Base-by-base conservation (phyloP, 805 yeast species). In the Lipomyces sp. region DNA sequence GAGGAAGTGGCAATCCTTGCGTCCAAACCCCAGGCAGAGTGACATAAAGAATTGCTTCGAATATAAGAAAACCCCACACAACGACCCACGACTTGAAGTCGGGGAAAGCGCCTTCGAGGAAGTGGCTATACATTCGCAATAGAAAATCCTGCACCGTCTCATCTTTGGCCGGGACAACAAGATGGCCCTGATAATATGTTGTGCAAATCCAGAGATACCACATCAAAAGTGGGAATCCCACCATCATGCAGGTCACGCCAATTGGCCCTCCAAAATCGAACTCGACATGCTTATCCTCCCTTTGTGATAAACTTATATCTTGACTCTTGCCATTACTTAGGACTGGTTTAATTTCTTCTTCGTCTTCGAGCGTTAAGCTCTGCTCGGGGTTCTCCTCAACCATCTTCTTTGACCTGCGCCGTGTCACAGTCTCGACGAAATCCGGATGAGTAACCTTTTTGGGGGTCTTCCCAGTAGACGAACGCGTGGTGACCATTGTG, bases 171-270 rank as follows among this genome's bases (percentile, higher is more conserved):
- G 97, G 97, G 77, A 82, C 79, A 32, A 97, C 92, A 35, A 90
- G 83, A 59, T 80, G 75, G 1, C 97, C 97, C 69, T 81, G 81
- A 78, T 92, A 91, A 77, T 89, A 92, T 69, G 85, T 85, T 60
- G 95, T 94, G 74, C 92, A 84, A 63, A 94, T 87, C 96, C 97
- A 94, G 95, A 95, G 89, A 80, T 95, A 95, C 83, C 89, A 91
- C 99, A 95, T 95, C 75, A 95, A 82, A 57, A 88, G 75, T 6
- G 99, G 99, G 80, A 95, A 95, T 2, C 97, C 96, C 56, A 86
- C 76, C 87, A 94, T 86, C 98, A 95, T 94, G 5, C 93, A 94
- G 29, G 88, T 65, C 59, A 92, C 97, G 64, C 99, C 99, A 5
- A 82, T 78, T 33, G 96, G 89, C 0, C 98, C 98, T 60, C 99